These are phyloP conservation scores for Flaveria linearis DNA, from an alignment of 129 eudicot genomes.

Conservation along the genomic window DNA sequence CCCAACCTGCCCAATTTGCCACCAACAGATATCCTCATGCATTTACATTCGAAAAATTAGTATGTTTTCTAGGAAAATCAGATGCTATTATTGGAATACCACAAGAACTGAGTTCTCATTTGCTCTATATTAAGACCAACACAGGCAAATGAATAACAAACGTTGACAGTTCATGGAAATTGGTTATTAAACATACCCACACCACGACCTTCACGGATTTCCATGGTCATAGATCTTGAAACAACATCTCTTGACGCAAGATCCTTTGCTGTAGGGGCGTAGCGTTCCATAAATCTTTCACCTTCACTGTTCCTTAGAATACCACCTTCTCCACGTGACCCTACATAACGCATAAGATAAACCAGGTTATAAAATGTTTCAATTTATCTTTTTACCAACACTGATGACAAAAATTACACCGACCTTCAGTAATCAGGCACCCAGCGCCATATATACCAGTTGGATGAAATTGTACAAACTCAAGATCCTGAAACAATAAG, in stretches of 20 bases:
- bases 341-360: constrained; percentile 38
- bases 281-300: constrained; percentile 97
- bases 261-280: constrained; percentile 99
- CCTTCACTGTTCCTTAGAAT: constrained; percentile 97
- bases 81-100: constrained; percentile 7
- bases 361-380: constrained; percentile 25
- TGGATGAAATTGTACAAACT: constrained; percentile 99
- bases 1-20: not conserved
- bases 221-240: constrained; percentile 99
- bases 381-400: not conserved
- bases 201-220: constrained; percentile 99
- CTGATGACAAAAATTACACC: not conserved
- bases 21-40: not conserved
- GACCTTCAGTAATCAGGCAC: constrained; percentile 99
- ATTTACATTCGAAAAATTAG: constrained; percentile 5
- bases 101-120: constrained; percentile 7
- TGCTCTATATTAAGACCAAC: constrained; percentile 8
- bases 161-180: constrained; percentile 16
- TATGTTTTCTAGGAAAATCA: constrained; percentile 11
- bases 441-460: constrained; percentile 99
- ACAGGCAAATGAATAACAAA: constrained; percentile 6
- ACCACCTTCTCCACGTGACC: constrained; percentile 99
- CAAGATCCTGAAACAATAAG: constrained; percentile 75
- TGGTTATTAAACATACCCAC: constrained; percentile 63
- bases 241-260: constrained; percentile 99